A percentile compares a stretch with the other conserved stretches of the same genome.
Conservation (phyloP, 176 grass and related monocot species). For the Oryza glaberrima region DNA sequence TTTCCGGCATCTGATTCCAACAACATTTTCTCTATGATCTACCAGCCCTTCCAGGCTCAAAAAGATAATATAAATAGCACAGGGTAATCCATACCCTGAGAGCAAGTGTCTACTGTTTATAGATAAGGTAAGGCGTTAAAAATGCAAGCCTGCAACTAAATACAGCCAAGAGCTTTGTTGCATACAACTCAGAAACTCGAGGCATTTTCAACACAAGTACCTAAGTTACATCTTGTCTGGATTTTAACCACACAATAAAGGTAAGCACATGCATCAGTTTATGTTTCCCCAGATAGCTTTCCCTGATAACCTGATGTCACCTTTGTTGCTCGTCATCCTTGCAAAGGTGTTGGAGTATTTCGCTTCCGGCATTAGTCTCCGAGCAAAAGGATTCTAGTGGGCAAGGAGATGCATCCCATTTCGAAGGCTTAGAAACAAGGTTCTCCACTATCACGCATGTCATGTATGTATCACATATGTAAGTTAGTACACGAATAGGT, state of each 20-base stretch:
- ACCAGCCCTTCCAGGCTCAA: background rate
- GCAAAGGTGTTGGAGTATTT: slow-evolving; percentile 83
- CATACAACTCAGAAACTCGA: slow-evolving; percentile 25
- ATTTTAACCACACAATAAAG: slow-evolving; percentile 6
- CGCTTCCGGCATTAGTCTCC: slow-evolving; percentile 76
- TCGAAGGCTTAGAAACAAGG: slow-evolving; percentile 79
- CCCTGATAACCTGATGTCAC: slow-evolving; percentile 45
- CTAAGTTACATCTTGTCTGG: slow-evolving; percentile 22
- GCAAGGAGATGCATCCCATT: slow-evolving; percentile 79
- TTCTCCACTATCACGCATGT: slow-evolving; percentile 82
- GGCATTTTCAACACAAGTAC: background rate
- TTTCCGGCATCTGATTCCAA: background rate
- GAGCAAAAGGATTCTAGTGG: slow-evolving; percentile 81
- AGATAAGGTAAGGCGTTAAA: slow-evolving; percentile 1
- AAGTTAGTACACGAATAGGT: background rate
- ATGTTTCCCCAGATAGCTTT: slow-evolving; percentile 88
- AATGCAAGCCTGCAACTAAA: slow-evolving; percentile 20
- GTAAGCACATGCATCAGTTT: slow-evolving; percentile 45
- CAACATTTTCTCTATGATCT: slow-evolving; percentile 5
- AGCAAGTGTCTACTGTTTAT: background rate
- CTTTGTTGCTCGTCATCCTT: slow-evolving; percentile 80
- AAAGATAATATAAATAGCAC: background rate
- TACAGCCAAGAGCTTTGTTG: slow-evolving; percentile 25
- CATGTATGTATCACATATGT: background rate
- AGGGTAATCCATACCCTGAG: background rate